Evolutionary conservation across 2,329 filamentous ascomycete species (phyloP).

Genomic region (Kalaharituber pfeilii): DNA sequence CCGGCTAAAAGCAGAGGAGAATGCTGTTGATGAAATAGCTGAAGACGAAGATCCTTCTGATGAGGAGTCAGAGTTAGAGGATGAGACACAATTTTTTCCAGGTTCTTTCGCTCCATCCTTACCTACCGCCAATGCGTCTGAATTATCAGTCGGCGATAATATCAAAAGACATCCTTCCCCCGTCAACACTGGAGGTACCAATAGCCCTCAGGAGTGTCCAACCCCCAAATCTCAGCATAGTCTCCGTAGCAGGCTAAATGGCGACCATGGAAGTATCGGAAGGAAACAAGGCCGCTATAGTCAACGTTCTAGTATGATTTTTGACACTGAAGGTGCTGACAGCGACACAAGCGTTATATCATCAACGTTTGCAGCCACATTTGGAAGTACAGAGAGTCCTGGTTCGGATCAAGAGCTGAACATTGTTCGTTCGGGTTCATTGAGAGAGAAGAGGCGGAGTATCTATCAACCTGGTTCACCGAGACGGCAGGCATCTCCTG

Average conservation of each 20-base stretch:
- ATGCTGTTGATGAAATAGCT: conserved; percentile 22
- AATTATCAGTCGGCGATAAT: conserved; percentile 1
- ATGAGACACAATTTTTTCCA: conserved; percentile 37
- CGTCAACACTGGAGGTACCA: conserved; percentile 26
- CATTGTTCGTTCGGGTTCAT: conserved; percentile 14
- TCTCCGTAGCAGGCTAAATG: conserved; percentile 29
- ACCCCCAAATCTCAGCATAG: conserved; percentile 72
- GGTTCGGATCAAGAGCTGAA: conserved; percentile 65
- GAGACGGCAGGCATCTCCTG: conserved; percentile 75
- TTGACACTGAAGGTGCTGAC: conserved; percentile 72
- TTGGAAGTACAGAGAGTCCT: conserved; percentile 62
- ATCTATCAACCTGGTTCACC: conserved; percentile 39
- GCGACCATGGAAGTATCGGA: conserved; percentile 12
- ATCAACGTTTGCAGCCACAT: conserved; percentile 27
- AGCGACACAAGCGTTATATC: conserved; percentile 83
- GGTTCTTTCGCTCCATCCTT: conserved; percentile 43
- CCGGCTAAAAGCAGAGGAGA: conserved; percentile 64
- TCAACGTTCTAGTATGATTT: conserved; percentile 38
- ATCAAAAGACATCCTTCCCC: conserved; percentile 21
- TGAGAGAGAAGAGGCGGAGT: conserved; percentile 63
- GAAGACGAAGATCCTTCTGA: conserved; percentile 14
- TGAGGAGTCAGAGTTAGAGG: conserved; percentile 25
- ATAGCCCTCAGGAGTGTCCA: conserved; percentile 74
- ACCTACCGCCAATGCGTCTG: conserved; percentile 4
- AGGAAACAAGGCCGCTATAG: conserved; percentile 6